Evolutionary conservation across 2,329 filamentous ascomycete genomes (phyloP), one percentile per base, ranked within the genome.

Genomic region (Huntiella abstrusa): DNA sequence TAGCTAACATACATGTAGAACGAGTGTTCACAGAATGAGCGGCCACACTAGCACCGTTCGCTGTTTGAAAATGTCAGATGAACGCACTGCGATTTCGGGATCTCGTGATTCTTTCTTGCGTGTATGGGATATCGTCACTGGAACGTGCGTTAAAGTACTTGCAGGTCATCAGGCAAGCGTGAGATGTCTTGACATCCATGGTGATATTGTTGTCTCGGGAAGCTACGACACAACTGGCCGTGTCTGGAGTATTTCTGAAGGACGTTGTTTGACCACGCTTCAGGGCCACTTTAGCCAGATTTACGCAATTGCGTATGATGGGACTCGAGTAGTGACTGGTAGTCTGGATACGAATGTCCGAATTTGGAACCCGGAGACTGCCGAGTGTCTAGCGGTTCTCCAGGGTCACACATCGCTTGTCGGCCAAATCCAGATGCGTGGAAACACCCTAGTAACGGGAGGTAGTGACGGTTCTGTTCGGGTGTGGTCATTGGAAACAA

Each of bases 271-370:
- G 46, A 80, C 88, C 54, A 95, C 86, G 0, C 69, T 98, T 35
- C 79, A 81, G 39, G 91, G 91, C 0, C 91, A 98, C 62, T 98
- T 95, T 63, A 96, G 88, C 59, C 91, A 98, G 59, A 98, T 98
- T 49, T 98, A 98, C 59, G 91, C 91, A 15, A 93, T 98, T 58
- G 91, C 91, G 1, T 98, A 96, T 62, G 91, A 98, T 59, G 91
- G 91, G 35, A 79, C 80, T 54, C 75, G 87, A 52, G 87, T 98
- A 49, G 88, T 92, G 33, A 98, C 91, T 7, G 91, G 91, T 44
- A 95, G 87, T 60, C 67, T 98, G 51, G 91, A 98, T 62, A 98
- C 91, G 3, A 95, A 88, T 55, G 88, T 98, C 19, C 73, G 91
- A 52, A 92, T 98, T 52, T 98, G 91, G 91, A 86, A 98, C 66